Evolutionary conservation across 2,329 filamentous ascomycete genomes (phyloP), one percentile per base, ranked within the genome.

Genomic region (Aspergillus sergii): DNA sequence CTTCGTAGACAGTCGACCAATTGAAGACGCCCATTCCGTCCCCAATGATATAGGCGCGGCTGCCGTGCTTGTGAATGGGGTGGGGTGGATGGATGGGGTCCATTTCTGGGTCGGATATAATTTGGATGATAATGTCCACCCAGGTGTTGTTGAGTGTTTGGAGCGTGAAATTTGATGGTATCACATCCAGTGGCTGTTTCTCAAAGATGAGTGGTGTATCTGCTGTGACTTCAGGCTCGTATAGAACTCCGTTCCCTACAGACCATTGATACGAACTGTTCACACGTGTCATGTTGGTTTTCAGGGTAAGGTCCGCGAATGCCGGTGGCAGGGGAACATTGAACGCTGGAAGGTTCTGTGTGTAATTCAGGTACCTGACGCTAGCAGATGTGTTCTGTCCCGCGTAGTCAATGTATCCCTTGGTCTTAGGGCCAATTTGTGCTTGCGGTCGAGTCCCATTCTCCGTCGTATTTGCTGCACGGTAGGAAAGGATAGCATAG

Each of bases 51-150:
- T 55, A 55, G 34, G 51, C 51, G 9, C 51, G 51, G 14, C 26
- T 32, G 32, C 51, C 51, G 51, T 55, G 51, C 14, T 55, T 55
- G 51, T 55, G 51, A n/a, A 55, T 55, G 11, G 51, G 51, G 16
- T 55, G 51, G 11, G 51, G 51, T 26, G 51, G 51, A 14, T 55
- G 51, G 11, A 55, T 55, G 11, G 51, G 51, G n/a, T 55, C 51
- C 51, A 55, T 55, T 14, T 23, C 32, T 23, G 51, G 51, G 51
- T 55, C 12, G n/a, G 51, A 41, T 39, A 36, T n/a, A 12, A 55
- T 39, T 26, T 55, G 51, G 4, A 55, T 39, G 12, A 55, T 55
- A n/a, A 55, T 55, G 34, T 55, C 51, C 12, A 55, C 51, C 51
- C 51, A 55, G 21, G 51, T 55, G 14, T 55, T 19, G n/a, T 55